Conservation (phyloP, 1,284 basidiomycete species). For the Cutaneotrichosporon mucoides region DNA sequence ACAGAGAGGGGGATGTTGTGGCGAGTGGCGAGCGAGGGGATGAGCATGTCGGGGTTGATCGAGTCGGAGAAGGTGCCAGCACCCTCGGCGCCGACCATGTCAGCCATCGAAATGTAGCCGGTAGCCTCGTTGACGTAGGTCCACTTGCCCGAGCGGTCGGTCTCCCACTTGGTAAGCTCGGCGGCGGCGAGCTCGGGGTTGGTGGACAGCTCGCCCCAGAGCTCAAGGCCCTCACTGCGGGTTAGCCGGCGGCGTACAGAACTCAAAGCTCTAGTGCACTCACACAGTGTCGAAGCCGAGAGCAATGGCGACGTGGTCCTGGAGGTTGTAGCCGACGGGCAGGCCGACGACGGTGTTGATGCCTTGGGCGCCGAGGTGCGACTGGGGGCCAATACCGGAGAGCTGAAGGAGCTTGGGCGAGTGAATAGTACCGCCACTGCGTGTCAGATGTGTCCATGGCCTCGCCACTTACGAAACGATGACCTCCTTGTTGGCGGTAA, state of each 20-base stretch:
- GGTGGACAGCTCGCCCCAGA: slow-evolving; percentile 39
- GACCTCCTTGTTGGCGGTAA: slow-evolving; percentile 16
- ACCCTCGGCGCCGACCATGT: slow-evolving; percentile 49
- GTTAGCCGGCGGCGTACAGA: slow-evolving; percentile 22
- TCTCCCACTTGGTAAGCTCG: slow-evolving; percentile 31
- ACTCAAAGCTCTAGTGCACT: background rate
- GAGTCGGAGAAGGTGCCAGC: slow-evolving; percentile 50
- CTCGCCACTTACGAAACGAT: slow-evolving; percentile 12
- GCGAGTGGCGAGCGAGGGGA: slow-evolving; percentile 59
- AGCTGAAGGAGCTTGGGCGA: slow-evolving; percentile 20
- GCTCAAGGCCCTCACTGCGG: slow-evolving; percentile 16
- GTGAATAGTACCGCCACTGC: slow-evolving; percentile 16
- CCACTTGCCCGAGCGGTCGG: slow-evolving; percentile 36
- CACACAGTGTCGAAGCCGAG: slow-evolving; percentile 35
- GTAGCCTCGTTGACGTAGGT: slow-evolving; percentile 50
- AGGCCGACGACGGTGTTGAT: slow-evolving; percentile 20
- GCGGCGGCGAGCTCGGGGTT: slow-evolving; percentile 25
- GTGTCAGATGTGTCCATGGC: background rate
- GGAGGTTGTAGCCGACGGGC: slow-evolving; percentile 30
- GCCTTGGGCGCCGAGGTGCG: slow-evolving; percentile 11
- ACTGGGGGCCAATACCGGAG: slow-evolving; percentile 18
- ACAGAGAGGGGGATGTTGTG: slow-evolving; percentile 38
- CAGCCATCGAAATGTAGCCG: slow-evolving; percentile 33
- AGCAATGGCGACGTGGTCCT: slow-evolving; percentile 30
- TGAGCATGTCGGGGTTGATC: slow-evolving; percentile 48